Percentiles rank a stretch among this genome's conserved stretches.
phyloP scores from a whole-genome alignment of 768 basidiomycete species.

The Candolleomyces aberdarensis region DNA sequence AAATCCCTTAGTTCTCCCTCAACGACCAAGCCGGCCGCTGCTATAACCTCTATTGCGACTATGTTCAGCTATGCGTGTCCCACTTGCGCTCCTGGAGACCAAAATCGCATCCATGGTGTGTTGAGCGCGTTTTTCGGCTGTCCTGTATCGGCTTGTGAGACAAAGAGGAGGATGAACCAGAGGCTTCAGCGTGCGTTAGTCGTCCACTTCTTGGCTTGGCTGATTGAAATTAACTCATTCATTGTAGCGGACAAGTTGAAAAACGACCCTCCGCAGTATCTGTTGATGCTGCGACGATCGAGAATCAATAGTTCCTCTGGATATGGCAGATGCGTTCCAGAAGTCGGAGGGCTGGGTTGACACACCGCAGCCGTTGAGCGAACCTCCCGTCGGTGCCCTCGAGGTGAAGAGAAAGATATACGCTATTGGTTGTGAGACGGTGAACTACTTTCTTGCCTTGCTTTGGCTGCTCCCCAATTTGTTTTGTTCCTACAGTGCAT shows the following conservation, averaged over 20 bases:
- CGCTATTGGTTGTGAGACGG: conserved; percentile 98
- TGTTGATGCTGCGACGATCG: conserved; percentile 80
- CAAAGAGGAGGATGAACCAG: conserved; percentile 56
- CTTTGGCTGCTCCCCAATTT: neutral
- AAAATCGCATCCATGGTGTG: conserved; percentile 79
- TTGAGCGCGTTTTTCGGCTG: conserved; percentile 79
- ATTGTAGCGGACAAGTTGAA: conserved; percentile 55
- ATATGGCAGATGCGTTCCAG: conserved; percentile 70
- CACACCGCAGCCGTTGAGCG: conserved; percentile 49
- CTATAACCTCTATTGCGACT: conserved; percentile 64
- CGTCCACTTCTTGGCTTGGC: neutral
- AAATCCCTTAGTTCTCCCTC: conserved; percentile 32
- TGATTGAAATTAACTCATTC: conserved; percentile 2
- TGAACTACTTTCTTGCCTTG: conserved; percentile 28
- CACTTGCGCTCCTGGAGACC: conserved; percentile 89
- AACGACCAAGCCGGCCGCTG: conserved; percentile 22
- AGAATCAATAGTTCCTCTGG: conserved; percentile 92
- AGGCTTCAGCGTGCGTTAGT: conserved; percentile 33
- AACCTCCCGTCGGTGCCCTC: conserved; percentile 19
- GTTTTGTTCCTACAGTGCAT: conserved; percentile 57
- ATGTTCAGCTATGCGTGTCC: conserved; percentile 94
- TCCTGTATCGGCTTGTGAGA: conserved; percentile 78
- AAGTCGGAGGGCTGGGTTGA: conserved; percentile 77
- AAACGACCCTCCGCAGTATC: conserved; percentile 65
- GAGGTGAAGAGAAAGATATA: conserved; percentile 50